These are phyloP conservation scores for Coemansia sp. DNA, from an alignment of 192 early-diverging fungal species.

Conservation along the genomic window DNA sequence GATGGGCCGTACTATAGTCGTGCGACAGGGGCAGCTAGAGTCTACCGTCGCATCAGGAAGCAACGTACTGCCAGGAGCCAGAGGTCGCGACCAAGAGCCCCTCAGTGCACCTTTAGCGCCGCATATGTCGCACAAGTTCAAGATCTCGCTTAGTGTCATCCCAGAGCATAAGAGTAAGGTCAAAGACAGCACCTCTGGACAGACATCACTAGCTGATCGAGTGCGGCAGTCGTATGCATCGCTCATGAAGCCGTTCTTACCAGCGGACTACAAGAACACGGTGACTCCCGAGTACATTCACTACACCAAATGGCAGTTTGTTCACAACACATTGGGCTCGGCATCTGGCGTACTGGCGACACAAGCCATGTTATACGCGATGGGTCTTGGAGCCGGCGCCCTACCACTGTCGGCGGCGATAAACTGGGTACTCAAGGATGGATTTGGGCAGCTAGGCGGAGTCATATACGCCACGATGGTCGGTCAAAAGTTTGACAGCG, in stretches of 20 bases:
- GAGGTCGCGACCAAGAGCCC: background rate
- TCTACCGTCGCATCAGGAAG: background rate
- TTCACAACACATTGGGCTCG: constrained; percentile 74
- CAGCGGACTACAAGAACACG: constrained; percentile 70
- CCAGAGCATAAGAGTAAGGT: background rate
- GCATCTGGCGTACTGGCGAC: constrained; percentile 80
- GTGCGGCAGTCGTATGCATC: background rate
- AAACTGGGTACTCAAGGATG: constrained; percentile 93
- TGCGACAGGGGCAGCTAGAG: constrained; percentile 3
- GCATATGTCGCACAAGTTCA: constrained; percentile 6
- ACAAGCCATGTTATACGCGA: constrained; percentile 81
- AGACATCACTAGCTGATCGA: background rate
- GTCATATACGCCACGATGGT: constrained; percentile 79
- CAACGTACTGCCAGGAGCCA: background rate
- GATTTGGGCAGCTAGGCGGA: constrained; percentile 81
- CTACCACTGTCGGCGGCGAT: constrained; percentile 78
- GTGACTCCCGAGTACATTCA: constrained; percentile 73
- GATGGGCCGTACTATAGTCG: background rate
- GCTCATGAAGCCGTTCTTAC: constrained; percentile 62
- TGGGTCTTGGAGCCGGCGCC: constrained; percentile 77
- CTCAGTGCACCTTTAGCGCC: background rate
- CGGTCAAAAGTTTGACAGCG: constrained; percentile 75
- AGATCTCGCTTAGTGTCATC: background rate
- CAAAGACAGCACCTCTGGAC: background rate
- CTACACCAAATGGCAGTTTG: constrained; percentile 78